Base-by-base conservation (phyloP, 2,329 filamentous ascomycete species). In the Alternaria rosae region DNA sequence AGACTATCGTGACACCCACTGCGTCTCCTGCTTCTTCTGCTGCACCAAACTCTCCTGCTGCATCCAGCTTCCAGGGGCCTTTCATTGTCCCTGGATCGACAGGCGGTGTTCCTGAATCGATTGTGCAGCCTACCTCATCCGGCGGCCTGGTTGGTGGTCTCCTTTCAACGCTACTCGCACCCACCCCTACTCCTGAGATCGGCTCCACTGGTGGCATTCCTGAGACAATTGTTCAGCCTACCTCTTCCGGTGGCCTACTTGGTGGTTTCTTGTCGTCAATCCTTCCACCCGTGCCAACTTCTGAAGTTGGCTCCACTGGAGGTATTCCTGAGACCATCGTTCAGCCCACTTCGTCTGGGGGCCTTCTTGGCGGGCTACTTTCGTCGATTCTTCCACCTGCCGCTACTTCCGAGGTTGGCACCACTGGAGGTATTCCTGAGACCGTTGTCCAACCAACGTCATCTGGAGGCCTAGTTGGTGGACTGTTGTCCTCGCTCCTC, bases 171-270 rank as follows among this genome's bases (percentile, higher is more conserved):
- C 44, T 71, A 26, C 61, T 67, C 15, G 61, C 32, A 6, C 59
- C 65, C 9, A 70, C 62, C 13, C 52, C 60, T 51, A 59, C 57
- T 41, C 53, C 65, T 42, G 35, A 61, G 35, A 17, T 67, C 23
- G 70, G 69, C 25, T 70, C 72, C n/a, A 68, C 64, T 47, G 75
- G 75, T 15, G 65, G 58, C 28, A 23, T 76, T 10, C 71, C 73
- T 13, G 65, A 64, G 48, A 69, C 45, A 20, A 54, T 71, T 26
- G 61, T 75, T 10, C 61, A 62, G 41, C 52, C 65, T 30, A 57
- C 65, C 15, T 61, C 62, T 8, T 28, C 54, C 5, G 60, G 59
- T 11, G 62, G 54, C 32, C 21, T 56, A n/a, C n/a, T 60, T 17
- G 43, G 56, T 45, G 54, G 50, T 20, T 30, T 54, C 8, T 25